Conservation (phyloP, 2,329 filamentous ascomycete species). For the Diaporthe ilicicola region DNA sequence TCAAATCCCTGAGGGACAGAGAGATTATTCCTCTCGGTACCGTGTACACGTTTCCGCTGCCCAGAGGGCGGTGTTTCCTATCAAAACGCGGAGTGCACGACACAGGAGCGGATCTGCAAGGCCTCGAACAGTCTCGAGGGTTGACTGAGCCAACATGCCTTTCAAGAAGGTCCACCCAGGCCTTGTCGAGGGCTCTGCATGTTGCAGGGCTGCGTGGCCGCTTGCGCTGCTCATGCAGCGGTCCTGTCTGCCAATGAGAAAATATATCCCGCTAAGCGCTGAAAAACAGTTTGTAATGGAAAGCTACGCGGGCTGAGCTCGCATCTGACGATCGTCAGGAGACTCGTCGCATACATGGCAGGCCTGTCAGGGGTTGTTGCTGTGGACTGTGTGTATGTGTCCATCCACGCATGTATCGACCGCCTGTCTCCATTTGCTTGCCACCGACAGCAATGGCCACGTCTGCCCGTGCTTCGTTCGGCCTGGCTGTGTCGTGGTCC, state of each 20-base stretch:
- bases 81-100: conserved; percentile 26
- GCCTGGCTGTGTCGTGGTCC: neutral
- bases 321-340: conserved; percentile 34
- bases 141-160: conserved; percentile 9
- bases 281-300: conserved; percentile 26
- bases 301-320: conserved; percentile 8
- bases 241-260: conserved; percentile 29
- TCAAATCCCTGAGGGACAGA: neutral
- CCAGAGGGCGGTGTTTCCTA: conserved; percentile 9
- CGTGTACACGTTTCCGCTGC: conserved; percentile 3
- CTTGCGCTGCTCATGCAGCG: conserved; percentile 19
- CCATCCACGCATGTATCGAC: neutral
- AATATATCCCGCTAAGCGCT: conserved; percentile 32
- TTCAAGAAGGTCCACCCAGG: neutral
- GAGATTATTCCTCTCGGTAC: conserved; percentile 16
- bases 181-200: conserved; percentile 3
- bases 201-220: conserved; percentile 22
- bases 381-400: conserved; percentile 15
- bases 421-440: conserved; percentile 9
- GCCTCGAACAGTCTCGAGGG: conserved; percentile 13
- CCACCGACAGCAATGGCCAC: conserved; percentile 15
- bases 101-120: conserved; percentile 7
- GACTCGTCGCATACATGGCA: conserved; percentile 11
- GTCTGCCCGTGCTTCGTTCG: neutral
- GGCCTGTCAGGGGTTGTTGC: conserved; percentile 13